Base-by-base conservation (phyloP, 306 rosid species). In the Corylus avellana region DNA sequence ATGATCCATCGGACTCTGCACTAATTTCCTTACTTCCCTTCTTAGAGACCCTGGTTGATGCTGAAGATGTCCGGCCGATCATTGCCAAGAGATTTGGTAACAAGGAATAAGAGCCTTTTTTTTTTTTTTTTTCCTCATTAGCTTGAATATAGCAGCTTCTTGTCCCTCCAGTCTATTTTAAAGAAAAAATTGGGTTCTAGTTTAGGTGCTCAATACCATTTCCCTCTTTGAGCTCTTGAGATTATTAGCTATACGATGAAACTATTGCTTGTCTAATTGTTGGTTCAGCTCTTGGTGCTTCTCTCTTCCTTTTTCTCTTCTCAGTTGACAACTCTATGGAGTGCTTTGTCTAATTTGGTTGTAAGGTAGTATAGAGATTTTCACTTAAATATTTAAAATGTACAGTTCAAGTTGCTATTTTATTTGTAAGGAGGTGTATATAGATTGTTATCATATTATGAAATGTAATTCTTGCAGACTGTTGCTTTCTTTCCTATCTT, bases 1-100 rank as follows among this genome's bases (percentile, higher is more conserved):
- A 95, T 84, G 99, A 95, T 85, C 96, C 88, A 29, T 86, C 87
- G 44, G 99, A 95, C 79, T 77, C 85, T 87, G 97, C 92, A 20
- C 84, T 95, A 83, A 84, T 89, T 92, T 89, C 99, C 63, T 90
- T 95, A 77, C 98, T 95, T 83, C 99, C 99, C 76, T 91, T 95
- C 88, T 84, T 95, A 86, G 99, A 93, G 96, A 87, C 90, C 83
- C 85, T 95, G 86, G 96, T 89, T 83, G 90, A 87, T 50, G 97
- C 88, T 67, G 99, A 95, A 81, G 99, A 95, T 78, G 99, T 95
- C 74, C 99, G 99, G 59, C 97, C 99, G 55, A 87, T 95, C 80
- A 95, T 95, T 85, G 92, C 93, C 47, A 83, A 90, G 87, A 89
- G 85, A 89, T 95, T 91, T 49, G 94, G 96, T 91, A 90, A 91